phyloP scores from a whole-genome alignment of 2,329 filamentous ascomycete genomes.

The Aureobasidium sp. region DNA sequence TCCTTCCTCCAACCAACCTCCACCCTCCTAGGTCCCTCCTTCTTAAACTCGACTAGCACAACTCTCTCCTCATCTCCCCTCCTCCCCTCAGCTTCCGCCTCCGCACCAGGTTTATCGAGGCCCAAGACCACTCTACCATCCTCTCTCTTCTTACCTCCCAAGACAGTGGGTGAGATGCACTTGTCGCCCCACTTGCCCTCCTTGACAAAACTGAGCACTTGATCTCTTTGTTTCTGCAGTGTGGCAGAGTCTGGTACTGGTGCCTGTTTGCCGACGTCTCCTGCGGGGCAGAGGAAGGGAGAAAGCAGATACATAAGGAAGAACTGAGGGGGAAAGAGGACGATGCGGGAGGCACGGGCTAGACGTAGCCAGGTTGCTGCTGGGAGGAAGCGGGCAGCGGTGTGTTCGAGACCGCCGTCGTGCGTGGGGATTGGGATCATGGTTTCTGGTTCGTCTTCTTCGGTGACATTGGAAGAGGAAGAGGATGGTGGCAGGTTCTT shows the following conservation, averaged over 20 bases:
- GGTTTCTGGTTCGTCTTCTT: conserved; percentile 34
- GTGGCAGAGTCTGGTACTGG: conserved; percentile 25
- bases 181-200: conserved; percentile 35
- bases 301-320: conserved; percentile 58
- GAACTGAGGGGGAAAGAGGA: conserved; percentile 84
- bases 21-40: conserved; percentile 48
- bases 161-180: conserved; percentile 33
- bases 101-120: conserved; percentile 46
- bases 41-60: conserved; percentile 47
- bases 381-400: conserved; percentile 68
- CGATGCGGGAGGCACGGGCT: conserved; percentile 57
- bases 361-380: conserved; percentile 59
- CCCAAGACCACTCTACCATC: conserved; percentile 45
- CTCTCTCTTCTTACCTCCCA: conserved; percentile 31
- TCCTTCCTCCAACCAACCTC: conserved; percentile 40
- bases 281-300: conserved; percentile 39
- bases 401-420: conserved; percentile 62
- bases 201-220: conserved; percentile 47
- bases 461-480: conserved; percentile 28
- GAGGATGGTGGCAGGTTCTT: conserved; percentile 21
- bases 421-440: conserved; percentile 60
- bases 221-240: conserved; percentile 42
- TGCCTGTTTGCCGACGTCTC: conserved; percentile 21
- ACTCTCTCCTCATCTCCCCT: conserved; percentile 46
- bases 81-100: conserved; percentile 47